A percentile compares a stretch with the other conserved stretches of the same genome.
Conservation (phyloP, 2,329 filamentous ascomycete species). For the Calycina marina region DNA sequence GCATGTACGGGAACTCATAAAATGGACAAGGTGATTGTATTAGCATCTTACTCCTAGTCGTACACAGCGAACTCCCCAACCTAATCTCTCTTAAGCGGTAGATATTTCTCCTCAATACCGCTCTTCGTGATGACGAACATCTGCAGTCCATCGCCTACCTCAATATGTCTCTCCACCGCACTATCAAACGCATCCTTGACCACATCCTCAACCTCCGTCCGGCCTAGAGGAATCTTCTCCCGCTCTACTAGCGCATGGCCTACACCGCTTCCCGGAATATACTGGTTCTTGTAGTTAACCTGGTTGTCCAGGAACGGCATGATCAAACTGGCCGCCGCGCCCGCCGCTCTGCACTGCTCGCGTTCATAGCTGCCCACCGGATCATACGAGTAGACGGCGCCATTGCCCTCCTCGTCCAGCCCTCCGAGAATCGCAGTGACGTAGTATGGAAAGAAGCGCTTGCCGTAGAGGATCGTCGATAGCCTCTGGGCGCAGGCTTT, state of each 20-base stretch:
- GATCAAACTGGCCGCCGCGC: slow-evolving; percentile 84
- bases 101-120: slow-evolving; percentile 75
- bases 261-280: slow-evolving; percentile 70
- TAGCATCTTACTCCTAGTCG: slow-evolving; percentile 8
- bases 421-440: slow-evolving; percentile 88
- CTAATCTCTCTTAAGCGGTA: slow-evolving; percentile 83
- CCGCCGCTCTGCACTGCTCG: slow-evolving; percentile 88
- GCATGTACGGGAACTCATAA: too few species aligned
- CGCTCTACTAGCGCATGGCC: slow-evolving; percentile 69
- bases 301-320: slow-evolving; percentile 99
- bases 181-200: slow-evolving; percentile 97
- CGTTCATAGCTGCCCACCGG: slow-evolving; percentile 96
- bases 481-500: slow-evolving; percentile 89
- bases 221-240: slow-evolving; percentile 53
- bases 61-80: slow-evolving; percentile 7
- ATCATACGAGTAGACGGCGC: slow-evolving; percentile 93
- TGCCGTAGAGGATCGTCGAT: slow-evolving; percentile 89
- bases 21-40: too few species aligned
- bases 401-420: slow-evolving; percentile 85
- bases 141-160: slow-evolving; percentile 92
- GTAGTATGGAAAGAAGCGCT: slow-evolving; percentile 99
- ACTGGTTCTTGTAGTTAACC: slow-evolving; percentile 99
- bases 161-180: slow-evolving; percentile 95
- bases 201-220: slow-evolving; percentile 64
- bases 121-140: slow-evolving; percentile 83